These are phyloP conservation scores for Trametes cingulata DNA, from an alignment of 768 basidiomycete species.

Conservation along the genomic window DNA sequence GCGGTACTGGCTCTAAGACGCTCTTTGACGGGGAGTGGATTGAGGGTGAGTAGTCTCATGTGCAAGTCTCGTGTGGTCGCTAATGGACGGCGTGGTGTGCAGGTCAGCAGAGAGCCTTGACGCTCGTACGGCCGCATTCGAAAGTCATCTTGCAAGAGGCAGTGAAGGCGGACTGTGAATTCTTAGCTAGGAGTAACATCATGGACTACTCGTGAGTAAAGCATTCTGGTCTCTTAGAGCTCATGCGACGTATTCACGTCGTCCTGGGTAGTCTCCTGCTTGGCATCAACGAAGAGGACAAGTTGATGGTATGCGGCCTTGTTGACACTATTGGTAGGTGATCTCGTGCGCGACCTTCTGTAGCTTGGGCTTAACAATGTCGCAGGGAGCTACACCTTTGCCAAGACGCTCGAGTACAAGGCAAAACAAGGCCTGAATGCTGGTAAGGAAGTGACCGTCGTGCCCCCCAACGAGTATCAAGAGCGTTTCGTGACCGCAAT, in stretches of 20 bases:
- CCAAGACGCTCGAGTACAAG: slow-evolving; percentile 84
- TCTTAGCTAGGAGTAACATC: slow-evolving; percentile 72
- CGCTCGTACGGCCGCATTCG: slow-evolving; percentile 70
- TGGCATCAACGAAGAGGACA: slow-evolving; percentile 66
- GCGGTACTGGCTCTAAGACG: slow-evolving; percentile 49
- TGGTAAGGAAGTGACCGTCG: slow-evolving; percentile 74
- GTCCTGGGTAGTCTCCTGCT: slow-evolving; percentile 57
- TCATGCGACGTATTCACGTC: neutral
- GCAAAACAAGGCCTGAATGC: slow-evolving; percentile 75
- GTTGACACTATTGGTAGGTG: slow-evolving; percentile 76
- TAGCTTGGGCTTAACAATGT: neutral
- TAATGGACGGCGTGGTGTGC: neutral
- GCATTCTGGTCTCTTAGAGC: neutral
- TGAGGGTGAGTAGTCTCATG: slow-evolving; percentile 48
- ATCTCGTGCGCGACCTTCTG: too few relatives aligned
- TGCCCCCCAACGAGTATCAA: slow-evolving; percentile 79
- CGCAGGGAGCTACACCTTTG: slow-evolving; percentile 77
- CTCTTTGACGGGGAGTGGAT: slow-evolving; percentile 87
- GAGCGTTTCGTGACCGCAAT: slow-evolving; percentile 74
- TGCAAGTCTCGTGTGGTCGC: neutral
- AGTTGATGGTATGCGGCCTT: slow-evolving; percentile 73
- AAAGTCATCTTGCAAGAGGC: slow-evolving; percentile 72
- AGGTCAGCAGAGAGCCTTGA: slow-evolving; percentile 68
- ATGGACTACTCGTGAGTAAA: slow-evolving; percentile 81
- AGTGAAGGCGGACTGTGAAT: slow-evolving; percentile 69